Evolutionary conservation across 139 green algal species (phyloP), one percentile per base, ranked within the genome.

Genomic region (Chlorella sp.): DNA sequence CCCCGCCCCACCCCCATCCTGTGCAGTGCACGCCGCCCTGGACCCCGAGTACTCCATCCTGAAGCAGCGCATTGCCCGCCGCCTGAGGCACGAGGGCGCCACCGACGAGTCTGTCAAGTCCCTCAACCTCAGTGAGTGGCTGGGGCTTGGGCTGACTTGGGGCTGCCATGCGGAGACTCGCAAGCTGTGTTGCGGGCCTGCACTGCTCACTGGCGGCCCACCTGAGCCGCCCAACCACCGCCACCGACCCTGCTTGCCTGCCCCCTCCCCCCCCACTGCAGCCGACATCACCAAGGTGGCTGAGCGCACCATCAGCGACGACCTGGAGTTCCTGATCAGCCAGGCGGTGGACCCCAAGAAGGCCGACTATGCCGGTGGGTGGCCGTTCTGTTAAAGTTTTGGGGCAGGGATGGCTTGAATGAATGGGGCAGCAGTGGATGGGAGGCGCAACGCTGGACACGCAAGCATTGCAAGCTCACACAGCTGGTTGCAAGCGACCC

Each of bases 11-110:
- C 26, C 30, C 1, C 73, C 30, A 30, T 19, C 20, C 28, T n/a
- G 51, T 60, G 76, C 76, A 82, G 90, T 90, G 82, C 93, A 97
- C 79, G 94, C 97, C 76, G 84, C 90, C 24, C 83, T 95, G 73
- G 94, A 98, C 86, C 94, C 93, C 2, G 95, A 98, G 94, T 95
- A 92, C 87, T 92, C 90, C 81, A 97, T 97, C 85, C 91, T 98
- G 28, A 97, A 96, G 91, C 91, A 95, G 83, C 93, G 95, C 79
- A 89, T 98, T n/a, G 93, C 93, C 24, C 87, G 87, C 48, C 91
- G 92, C 79, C 65, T 95, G 38, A 64, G 87, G 14, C 75, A 89
- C 72, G 88, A 93, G 76, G 87, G 87, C 36, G 36, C 86, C 38
- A 79, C 44, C 32, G 73, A 89, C 14, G 76, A 81, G 65, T 40